A percentile compares a stretch with the other conserved stretches of the same genome.
phyloP scores from a whole-genome alignment of 169 alveolate genomes.

The Sarcocystis neurona region DNA sequence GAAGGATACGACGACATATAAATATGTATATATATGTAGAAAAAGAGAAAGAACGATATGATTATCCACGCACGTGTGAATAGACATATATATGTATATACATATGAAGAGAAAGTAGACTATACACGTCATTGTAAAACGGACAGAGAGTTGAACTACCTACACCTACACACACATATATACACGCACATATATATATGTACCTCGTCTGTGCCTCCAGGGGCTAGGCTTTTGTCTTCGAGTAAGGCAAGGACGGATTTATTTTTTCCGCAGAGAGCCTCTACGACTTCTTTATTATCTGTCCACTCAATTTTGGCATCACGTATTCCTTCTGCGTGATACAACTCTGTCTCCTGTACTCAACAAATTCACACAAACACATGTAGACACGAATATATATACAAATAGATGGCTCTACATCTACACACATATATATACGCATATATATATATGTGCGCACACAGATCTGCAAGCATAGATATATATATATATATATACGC shows the following conservation, averaged over 20 bases:
- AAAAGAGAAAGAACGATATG: too few species aligned
- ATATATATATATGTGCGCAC: background rate
- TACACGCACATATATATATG: too few species aligned
- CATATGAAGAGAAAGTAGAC: too few species aligned
- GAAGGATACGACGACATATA: too few species aligned
- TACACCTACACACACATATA: too few species aligned
- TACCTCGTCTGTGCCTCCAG: slow-evolving; percentile 87
- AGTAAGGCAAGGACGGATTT: slow-evolving; percentile 81
- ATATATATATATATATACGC: background rate
- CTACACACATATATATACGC: too few species aligned
- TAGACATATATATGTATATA: too few species aligned
- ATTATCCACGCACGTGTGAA: too few species aligned
- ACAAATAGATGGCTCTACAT: background rate
- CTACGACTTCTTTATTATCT: background rate
- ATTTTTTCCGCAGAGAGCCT: slow-evolving; percentile 58
- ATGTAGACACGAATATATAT: slow-evolving; percentile 87
- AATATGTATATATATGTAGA: too few species aligned
- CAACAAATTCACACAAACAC: slow-evolving; percentile 79
- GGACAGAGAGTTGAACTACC: too few species aligned
- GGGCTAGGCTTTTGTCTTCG: slow-evolving; percentile 90
- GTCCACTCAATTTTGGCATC: slow-evolving; percentile 18
- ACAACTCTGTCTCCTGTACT: slow-evolving; percentile 77
- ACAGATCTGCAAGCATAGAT: background rate
- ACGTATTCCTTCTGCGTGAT: slow-evolving; percentile 81
- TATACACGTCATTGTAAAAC: too few species aligned